These are phyloP conservation scores for Magnolia kwangsiensis DNA, from an alignment of 164 flowering plant species.

Conservation along the genomic window DNA sequence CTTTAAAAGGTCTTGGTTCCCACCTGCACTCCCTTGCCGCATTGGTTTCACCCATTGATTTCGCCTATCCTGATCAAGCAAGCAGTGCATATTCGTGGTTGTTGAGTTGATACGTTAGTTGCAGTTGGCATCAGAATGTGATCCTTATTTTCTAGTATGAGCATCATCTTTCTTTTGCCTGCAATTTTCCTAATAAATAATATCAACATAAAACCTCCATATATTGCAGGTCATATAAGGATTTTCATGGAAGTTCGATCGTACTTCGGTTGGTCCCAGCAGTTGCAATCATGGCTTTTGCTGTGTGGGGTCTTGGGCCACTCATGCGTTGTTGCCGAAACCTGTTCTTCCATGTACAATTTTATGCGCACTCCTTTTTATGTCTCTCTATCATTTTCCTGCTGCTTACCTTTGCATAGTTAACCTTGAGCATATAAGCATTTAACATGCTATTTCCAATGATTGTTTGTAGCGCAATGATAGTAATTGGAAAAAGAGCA, in stretches of 20 bases:
- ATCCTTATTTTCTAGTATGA: not conserved
- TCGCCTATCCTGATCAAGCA: too few species aligned
- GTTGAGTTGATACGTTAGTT: too few species aligned
- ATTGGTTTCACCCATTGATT: too few species aligned
- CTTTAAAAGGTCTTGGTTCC: too few species aligned
- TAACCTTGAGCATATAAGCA: not conserved
- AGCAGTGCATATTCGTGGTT: too few species aligned
- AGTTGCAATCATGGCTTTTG: conserved; percentile 58
- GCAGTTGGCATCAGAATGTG: not conserved
- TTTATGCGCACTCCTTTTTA: not conserved
- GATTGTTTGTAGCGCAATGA: conserved; percentile 53
- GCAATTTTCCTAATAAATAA: not conserved
- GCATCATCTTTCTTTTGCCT: not conserved
- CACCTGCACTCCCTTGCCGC: too few species aligned
- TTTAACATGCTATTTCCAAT: not conserved
- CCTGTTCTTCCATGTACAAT: conserved; percentile 51
- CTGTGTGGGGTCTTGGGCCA: conserved; percentile 81
- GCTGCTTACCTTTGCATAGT: not conserved
- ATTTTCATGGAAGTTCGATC: conserved; percentile 42
- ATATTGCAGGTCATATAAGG: conserved; percentile 53
- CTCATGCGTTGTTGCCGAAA: conserved; percentile 58
- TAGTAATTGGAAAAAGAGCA: conserved; percentile 73
- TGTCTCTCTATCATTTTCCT: not conserved
- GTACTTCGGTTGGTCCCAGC: conserved; percentile 62
- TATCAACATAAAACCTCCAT: not conserved